A percentile compares a stretch with the other conserved stretches of the same genome.
Conservation (phyloP, 306 rosid genomes). For the Lathyrus aphaca region DNA sequence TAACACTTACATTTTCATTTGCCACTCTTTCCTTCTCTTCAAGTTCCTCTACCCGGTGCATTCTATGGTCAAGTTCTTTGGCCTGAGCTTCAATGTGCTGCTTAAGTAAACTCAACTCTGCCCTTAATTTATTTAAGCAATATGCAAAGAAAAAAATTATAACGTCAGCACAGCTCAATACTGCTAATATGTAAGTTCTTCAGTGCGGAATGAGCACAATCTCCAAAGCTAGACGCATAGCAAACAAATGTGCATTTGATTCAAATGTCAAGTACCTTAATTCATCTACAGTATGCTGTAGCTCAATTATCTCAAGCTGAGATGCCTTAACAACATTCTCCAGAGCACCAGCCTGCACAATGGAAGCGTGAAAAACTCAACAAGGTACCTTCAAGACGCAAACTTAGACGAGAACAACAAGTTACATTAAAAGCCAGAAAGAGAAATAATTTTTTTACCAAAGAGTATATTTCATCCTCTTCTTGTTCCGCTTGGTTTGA, state of each 20-base stretch:
- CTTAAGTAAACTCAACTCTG: slow-evolving; percentile 89
- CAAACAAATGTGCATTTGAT: slow-evolving; percentile 35
- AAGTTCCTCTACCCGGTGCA: slow-evolving; percentile 79
- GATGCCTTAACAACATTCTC: slow-evolving; percentile 92
- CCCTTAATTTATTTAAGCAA: slow-evolving; percentile 77
- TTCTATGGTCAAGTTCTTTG: slow-evolving; percentile 78
- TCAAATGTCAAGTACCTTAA: slow-evolving; percentile 60
- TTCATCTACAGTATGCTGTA: slow-evolving; percentile 74
- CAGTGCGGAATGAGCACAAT: not conserved
- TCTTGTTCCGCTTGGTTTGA: slow-evolving; percentile 49
- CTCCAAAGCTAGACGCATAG: slow-evolving; percentile 15
- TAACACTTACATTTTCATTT: slow-evolving; percentile 79
- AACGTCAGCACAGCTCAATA: slow-evolving; percentile 52
- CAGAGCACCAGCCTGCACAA: slow-evolving; percentile 85
- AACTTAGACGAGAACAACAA: slow-evolving; percentile 12
- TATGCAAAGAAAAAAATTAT: slow-evolving; percentile 39
- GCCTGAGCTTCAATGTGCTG: slow-evolving; percentile 83
- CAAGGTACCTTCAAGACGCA: slow-evolving; percentile 24
- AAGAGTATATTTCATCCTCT: slow-evolving; percentile 74
- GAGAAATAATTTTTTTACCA: slow-evolving; percentile 50
- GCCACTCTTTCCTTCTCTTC: slow-evolving; percentile 93
- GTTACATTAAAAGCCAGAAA: slow-evolving; percentile 13
- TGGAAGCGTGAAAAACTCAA: slow-evolving; percentile 38
- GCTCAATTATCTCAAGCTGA: slow-evolving; percentile 92
- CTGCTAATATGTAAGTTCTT: slow-evolving; percentile 28